These are phyloP conservation scores for Adansonia digitata DNA, from an alignment of 345 rosid genomes.

Conservation along the genomic window DNA sequence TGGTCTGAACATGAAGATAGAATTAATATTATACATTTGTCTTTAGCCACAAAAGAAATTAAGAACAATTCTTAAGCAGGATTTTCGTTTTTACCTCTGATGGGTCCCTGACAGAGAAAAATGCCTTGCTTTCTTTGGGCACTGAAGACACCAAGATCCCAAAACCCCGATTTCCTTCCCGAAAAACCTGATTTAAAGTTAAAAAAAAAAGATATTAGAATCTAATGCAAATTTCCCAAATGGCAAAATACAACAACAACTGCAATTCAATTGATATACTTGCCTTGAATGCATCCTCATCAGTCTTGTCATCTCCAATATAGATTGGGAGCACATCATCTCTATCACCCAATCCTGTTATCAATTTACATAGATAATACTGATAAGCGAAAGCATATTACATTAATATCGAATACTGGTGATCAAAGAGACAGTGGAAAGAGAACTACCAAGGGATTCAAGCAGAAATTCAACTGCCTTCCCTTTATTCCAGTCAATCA, in stretches of 20 bases:
- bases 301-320: conserved; percentile 83
- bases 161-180: conserved; percentile 54
- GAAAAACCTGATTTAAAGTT: conserved; percentile 39
- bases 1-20: no score
- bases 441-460: conserved; percentile 67
- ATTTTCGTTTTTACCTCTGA: conserved; percentile 49
- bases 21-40: no score
- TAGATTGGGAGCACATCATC: conserved; percentile 80
- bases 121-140: conserved; percentile 76
- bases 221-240: background rate
- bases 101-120: conserved; percentile 74
- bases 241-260: background rate
- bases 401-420: background rate
- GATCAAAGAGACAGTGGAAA: background rate
- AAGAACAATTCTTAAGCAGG: background rate
- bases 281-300: conserved; percentile 97
- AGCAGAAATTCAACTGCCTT: conserved; percentile 92
- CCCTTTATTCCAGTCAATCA: conserved; percentile 91
- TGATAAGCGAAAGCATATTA: background rate
- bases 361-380: background rate
- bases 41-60: background rate
- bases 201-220: background rate
- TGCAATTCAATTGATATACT: background rate
- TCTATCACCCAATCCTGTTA: conserved; percentile 54
- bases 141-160: conserved; percentile 80